Conservation (phyloP, 805 yeast species). For the Wickerhamomyces chaumierensis region DNA sequence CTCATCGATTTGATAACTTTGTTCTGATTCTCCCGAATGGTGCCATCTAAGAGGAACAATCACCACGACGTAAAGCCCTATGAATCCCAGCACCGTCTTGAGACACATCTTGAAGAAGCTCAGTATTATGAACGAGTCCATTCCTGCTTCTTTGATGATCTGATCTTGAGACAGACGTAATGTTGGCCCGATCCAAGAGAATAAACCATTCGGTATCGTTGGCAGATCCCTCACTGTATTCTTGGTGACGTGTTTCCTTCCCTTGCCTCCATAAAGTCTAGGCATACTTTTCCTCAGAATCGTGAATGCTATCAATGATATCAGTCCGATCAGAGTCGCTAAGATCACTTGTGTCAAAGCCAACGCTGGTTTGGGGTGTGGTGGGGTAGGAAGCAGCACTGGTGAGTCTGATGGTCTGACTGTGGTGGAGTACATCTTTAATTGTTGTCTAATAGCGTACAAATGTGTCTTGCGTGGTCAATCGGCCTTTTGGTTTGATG, state of each 20-base stretch:
- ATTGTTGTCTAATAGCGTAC: too few species aligned
- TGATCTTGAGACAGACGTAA: neutral
- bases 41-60: constrained; percentile 80
- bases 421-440: too few species aligned
- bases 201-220: neutral
- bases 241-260: too few species aligned
- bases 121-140: constrained; percentile 87
- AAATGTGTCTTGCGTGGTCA: too few species aligned
- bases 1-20: too few species aligned
- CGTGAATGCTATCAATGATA: constrained; percentile 3
- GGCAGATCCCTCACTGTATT: too few species aligned
- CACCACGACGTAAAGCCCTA: constrained; percentile 58
- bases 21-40: constrained; percentile 66
- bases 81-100: constrained; percentile 49
- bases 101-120: constrained; percentile 88
- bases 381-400: neutral
- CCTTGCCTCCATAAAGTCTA: neutral
- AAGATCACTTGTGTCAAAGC: neutral
- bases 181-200: neutral
- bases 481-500: too few species aligned
- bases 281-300: neutral
- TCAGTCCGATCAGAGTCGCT: constrained; percentile 3
- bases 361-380: neutral
- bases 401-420: neutral
- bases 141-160: constrained; percentile 51